Evolutionary conservation across 2,329 filamentous ascomycete genomes (phyloP).

Genomic region (Podosphaera fusca): DNA sequence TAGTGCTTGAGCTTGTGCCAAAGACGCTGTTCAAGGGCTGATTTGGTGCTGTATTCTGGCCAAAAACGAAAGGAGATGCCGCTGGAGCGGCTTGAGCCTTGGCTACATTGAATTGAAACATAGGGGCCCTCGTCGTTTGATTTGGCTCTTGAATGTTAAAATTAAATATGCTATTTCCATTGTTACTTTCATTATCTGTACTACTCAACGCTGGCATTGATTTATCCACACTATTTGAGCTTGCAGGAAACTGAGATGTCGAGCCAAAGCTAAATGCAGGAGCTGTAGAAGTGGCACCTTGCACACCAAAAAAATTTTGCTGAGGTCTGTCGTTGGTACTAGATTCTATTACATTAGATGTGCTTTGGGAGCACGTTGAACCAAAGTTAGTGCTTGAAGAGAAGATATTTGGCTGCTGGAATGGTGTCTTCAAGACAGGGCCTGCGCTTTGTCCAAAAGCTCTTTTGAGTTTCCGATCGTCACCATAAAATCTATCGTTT

Average conservation of each 20-base stretch:
- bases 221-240: constrained; percentile 1
- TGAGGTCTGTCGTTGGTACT: neutral
- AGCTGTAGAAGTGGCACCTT: neutral
- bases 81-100: constrained; percentile 1
- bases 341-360: neutral
- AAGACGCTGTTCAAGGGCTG: neutral
- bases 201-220: neutral
- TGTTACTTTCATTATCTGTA: neutral
- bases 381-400: neutral
- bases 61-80: constrained; percentile 3
- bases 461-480: constrained; percentile 9
- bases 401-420: neutral
- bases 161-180: neutral
- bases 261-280: constrained; percentile 6
- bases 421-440: neutral
- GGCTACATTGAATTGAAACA: constrained; percentile 4
- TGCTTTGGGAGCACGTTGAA: neutral
- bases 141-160: constrained; percentile 2
- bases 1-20: neutral
- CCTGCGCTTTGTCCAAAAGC: constrained; percentile 5
- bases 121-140: constrained; percentile 1
- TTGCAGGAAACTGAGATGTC: constrained; percentile 3
- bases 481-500: constrained; percentile 4
- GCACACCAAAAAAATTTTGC: no score
- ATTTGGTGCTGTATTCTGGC: constrained; percentile 2